A percentile compares a stretch with the other conserved stretches of the same genome.
Evolutionary conservation across 441 rosid genomes (phyloP).

Genomic region (Biscutella auriculata): DNA sequence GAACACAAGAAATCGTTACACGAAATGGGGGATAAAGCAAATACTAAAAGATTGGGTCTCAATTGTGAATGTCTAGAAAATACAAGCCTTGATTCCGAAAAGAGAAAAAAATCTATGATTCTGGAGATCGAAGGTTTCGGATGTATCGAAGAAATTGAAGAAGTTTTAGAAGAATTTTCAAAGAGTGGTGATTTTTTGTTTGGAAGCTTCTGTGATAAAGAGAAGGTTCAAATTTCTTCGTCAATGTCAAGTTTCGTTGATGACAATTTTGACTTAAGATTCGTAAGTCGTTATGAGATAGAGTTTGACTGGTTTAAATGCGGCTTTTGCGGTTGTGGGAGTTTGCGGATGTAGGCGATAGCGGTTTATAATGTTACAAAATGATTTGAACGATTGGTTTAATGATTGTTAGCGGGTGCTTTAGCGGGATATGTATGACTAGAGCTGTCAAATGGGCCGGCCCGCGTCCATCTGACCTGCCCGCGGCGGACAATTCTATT

Average conservation of each 20-base stretch:
- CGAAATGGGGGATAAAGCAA: slow-evolving; percentile 33
- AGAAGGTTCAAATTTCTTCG: slow-evolving; percentile 15
- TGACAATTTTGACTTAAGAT: slow-evolving; percentile 26
- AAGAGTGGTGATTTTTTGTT: slow-evolving; percentile 59
- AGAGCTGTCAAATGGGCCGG: too few relatives aligned
- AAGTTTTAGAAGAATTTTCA: slow-evolving; percentile 39
- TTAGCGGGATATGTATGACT: too few relatives aligned
- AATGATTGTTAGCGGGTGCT: too few relatives aligned
- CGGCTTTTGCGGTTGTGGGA: too few relatives aligned
- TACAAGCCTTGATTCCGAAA: background rate
- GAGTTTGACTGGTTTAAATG: too few relatives aligned
- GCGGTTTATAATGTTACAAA: too few relatives aligned
- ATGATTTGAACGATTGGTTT: too few relatives aligned
- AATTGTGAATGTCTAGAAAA: background rate
- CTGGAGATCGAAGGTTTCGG: slow-evolving; percentile 26
- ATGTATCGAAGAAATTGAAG: slow-evolving; percentile 52
- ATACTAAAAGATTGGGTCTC: slow-evolving; percentile 13
- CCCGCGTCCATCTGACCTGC: too few relatives aligned
- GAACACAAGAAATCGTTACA: slow-evolving; percentile 34
- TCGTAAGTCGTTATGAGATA: slow-evolving; percentile 31
- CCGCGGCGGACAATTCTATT: too few relatives aligned
- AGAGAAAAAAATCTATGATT: slow-evolving; percentile 14
- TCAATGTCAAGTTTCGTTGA: slow-evolving; percentile 11
- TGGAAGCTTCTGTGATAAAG: slow-evolving; percentile 78
- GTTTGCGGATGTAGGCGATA: too few relatives aligned